Conservation (phyloP, 2,329 filamentous ascomycete genomes). For the Hypoxylon sp. region DNA sequence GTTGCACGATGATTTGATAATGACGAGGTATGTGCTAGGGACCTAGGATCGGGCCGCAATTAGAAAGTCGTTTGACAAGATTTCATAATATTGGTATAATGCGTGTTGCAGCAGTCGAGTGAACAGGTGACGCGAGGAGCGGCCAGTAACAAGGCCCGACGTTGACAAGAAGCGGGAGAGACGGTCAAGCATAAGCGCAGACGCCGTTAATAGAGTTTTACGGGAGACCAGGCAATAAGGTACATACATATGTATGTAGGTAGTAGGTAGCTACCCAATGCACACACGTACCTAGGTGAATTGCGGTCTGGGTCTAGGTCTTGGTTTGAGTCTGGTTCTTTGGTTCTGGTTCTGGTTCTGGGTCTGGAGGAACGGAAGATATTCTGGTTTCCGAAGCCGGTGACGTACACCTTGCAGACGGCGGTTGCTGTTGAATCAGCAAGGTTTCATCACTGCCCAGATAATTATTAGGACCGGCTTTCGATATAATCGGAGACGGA, state of each 20-base stretch:
- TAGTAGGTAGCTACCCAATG: constrained; percentile 2
- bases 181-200: constrained; percentile 18
- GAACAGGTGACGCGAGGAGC: constrained; percentile 36
- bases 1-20: constrained; percentile 16
- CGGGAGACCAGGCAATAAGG: constrained; percentile 18
- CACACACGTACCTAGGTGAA: constrained; percentile 38
- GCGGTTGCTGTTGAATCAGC: constrained; percentile 31
- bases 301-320: constrained; percentile 35
- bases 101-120: constrained; percentile 32
- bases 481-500: constrained; percentile 31
- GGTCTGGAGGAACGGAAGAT: constrained; percentile 31
- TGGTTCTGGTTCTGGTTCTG: constrained; percentile 17
- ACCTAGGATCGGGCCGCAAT: constrained; percentile 43
- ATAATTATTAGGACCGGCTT: constrained; percentile 23
- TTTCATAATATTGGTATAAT: constrained; percentile 33
- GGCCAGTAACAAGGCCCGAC: constrained; percentile 35
- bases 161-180: constrained; percentile 19
- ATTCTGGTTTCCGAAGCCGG: constrained; percentile 36
- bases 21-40: constrained; percentile 13
- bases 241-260: constrained; percentile 8
- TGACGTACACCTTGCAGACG: constrained; percentile 44
- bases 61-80: constrained; percentile 21
- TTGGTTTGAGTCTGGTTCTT: constrained; percentile 9
- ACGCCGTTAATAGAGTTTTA: constrained; percentile 26
- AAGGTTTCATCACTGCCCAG: constrained; percentile 38